Evolutionary conservation across 176 grass and related monocot species (phyloP).

Genomic region (Lolium perenne): DNA sequence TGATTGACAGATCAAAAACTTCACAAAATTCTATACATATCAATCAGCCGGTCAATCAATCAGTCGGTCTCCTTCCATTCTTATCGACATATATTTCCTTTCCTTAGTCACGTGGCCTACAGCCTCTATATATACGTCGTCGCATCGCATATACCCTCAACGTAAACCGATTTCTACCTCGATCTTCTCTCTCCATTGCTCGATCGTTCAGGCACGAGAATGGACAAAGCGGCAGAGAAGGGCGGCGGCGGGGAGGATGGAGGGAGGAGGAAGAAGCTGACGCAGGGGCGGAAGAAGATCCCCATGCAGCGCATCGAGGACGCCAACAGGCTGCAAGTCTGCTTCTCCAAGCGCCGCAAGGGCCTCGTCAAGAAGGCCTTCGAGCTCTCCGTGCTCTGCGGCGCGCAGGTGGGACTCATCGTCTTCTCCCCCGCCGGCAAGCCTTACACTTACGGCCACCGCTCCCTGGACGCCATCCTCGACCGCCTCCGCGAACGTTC

Average conservation of each 20-base stretch:
- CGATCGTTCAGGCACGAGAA: neutral
- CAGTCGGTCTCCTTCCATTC: neutral
- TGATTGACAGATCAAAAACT: slow-evolving; percentile 30
- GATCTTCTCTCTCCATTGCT: neutral
- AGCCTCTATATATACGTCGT: no score
- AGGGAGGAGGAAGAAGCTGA: slow-evolving; percentile 41
- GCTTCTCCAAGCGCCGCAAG: slow-evolving; percentile 12
- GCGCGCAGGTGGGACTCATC: slow-evolving; percentile 56
- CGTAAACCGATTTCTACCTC: no score
- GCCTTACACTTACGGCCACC: slow-evolving; percentile 1
- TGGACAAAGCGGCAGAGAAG: neutral
- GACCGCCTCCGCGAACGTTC: slow-evolving; percentile 24
- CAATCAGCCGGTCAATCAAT: slow-evolving; percentile 27
- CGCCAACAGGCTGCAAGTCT: slow-evolving; percentile 48
- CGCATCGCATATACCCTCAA: no score
- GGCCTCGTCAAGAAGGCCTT: slow-evolving; percentile 14
- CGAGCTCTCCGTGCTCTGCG: neutral
- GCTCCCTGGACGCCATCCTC: slow-evolving; percentile 28
- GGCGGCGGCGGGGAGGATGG: neutral
- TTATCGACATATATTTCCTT: neutral
- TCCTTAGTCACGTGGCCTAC: neutral
- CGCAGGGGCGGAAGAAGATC: slow-evolving; percentile 72
- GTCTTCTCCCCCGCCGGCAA: slow-evolving; percentile 65
- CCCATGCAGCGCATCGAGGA: slow-evolving; percentile 59
- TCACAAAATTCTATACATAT: neutral